phyloP scores from a whole-genome alignment of 768 basidiomycete species.

The Melanogaster broomeanus region DNA sequence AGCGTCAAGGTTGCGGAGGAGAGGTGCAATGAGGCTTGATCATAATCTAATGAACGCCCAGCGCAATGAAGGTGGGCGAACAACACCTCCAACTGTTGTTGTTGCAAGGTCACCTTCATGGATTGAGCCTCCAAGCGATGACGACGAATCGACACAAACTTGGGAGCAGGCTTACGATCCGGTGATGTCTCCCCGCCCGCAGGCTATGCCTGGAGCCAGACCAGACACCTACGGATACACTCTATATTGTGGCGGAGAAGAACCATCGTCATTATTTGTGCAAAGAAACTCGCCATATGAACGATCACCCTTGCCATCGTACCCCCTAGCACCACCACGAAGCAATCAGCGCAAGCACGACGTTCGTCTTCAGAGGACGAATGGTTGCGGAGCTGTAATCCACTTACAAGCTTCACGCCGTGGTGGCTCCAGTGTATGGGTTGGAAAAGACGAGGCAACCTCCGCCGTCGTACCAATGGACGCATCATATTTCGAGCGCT shows the following conservation, averaged over 20 bases:
- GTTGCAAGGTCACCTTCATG: slow-evolving; percentile 33
- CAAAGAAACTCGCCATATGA: slow-evolving; percentile 21
- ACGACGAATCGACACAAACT: slow-evolving; percentile 33
- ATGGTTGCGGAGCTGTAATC: slow-evolving; percentile 65
- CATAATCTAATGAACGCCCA: slow-evolving; percentile 33
- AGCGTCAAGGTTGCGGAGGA: slow-evolving; percentile 68
- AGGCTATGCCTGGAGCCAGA: slow-evolving; percentile 10
- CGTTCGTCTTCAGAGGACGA: slow-evolving; percentile 30
- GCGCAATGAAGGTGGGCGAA: slow-evolving; percentile 26
- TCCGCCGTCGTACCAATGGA: slow-evolving; percentile 57
- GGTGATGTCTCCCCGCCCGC: slow-evolving; percentile 25
- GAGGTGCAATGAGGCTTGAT: slow-evolving; percentile 72
- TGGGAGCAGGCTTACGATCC: slow-evolving; percentile 37
- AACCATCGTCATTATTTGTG: slow-evolving; percentile 8
- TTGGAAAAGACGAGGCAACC: slow-evolving; percentile 54
- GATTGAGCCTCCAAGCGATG: slow-evolving; percentile 35
- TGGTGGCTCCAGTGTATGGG: slow-evolving; percentile 56
- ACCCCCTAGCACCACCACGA: slow-evolving; percentile 28
- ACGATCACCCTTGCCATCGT: slow-evolving; percentile 40
- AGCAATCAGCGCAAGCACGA: slow-evolving; percentile 9
- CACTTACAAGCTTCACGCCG: slow-evolving; percentile 57
- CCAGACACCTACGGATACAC: slow-evolving; percentile 31
- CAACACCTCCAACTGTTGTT: slow-evolving; percentile 28
- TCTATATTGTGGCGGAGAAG: slow-evolving; percentile 46
- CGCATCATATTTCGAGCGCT: slow-evolving; percentile 56